A percentile compares a stretch with the other conserved stretches of the same genome.
Conservation (phyloP, 2,329 filamentous ascomycete genomes). For the Cercospora beticola region DNA sequence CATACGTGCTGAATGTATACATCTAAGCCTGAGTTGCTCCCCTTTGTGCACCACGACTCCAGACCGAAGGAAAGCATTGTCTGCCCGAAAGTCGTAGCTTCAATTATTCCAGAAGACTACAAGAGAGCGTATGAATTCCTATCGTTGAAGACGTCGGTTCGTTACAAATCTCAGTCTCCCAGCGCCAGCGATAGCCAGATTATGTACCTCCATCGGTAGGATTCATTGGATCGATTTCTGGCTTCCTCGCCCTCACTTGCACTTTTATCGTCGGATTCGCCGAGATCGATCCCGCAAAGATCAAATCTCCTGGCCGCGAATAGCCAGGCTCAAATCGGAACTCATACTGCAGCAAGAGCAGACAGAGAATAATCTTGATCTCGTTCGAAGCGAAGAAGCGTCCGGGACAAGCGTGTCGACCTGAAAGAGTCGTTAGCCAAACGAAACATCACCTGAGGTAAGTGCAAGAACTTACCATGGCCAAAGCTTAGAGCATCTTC, state of each 20-base stretch:
- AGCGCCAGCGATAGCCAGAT: neutral
- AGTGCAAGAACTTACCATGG: neutral
- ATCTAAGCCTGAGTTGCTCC: too few relatives aligned
- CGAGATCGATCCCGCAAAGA: neutral
- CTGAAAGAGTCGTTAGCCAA: neutral
- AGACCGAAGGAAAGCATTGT: too few relatives aligned
- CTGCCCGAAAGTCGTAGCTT: too few relatives aligned
- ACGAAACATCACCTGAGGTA: neutral
- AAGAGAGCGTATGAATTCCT: too few relatives aligned
- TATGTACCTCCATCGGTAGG: neutral
- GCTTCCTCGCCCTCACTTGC: neutral
- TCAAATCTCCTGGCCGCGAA: neutral
- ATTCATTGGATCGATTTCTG: neutral
- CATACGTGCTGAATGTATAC: too few relatives aligned
- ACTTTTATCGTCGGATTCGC: neutral
- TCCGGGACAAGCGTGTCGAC: neutral
- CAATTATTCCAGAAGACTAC: too few relatives aligned
- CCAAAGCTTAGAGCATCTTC: neutral
- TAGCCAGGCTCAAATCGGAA: slow-evolving; percentile 14
- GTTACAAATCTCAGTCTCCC: neutral
- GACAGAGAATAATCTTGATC: slow-evolving; percentile 37
- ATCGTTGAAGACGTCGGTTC: too few relatives aligned
- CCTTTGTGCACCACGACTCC: too few relatives aligned
- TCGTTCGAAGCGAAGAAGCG: slow-evolving; percentile 36
- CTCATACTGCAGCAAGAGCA: slow-evolving; percentile 39